Conservation (phyloP, 2,329 filamentous ascomycete genomes). For the Delphinella strobiligena region DNA sequence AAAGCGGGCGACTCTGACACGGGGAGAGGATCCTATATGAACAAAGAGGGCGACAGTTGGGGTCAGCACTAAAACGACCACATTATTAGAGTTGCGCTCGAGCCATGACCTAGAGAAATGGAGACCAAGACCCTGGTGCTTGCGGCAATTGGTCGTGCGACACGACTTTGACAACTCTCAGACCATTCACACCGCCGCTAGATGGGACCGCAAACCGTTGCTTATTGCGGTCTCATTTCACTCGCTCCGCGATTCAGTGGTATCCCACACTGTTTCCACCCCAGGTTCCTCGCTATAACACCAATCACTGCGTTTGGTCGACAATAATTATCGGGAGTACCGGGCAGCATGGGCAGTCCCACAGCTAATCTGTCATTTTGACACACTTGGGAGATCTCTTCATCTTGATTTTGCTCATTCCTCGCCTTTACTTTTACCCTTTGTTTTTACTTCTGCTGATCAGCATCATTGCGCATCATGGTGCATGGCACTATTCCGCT, state of each 20-base stretch:
- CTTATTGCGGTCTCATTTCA: not conserved
- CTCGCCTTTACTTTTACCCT: not conserved
- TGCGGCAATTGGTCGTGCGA: not conserved
- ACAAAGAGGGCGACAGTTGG: not conserved
- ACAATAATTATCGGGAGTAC: too few relatives aligned
- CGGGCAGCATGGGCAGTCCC: too few relatives aligned
- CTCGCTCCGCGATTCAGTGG: not conserved
- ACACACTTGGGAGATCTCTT: too few relatives aligned
- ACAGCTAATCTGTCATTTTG: too few relatives aligned
- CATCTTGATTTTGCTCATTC: too few relatives aligned
- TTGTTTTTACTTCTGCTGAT: conserved; percentile 4
- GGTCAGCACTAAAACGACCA: not conserved
- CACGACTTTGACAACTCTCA: too few relatives aligned
- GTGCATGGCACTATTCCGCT: conserved; percentile 6
- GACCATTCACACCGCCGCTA: not conserved
- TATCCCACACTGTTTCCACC: not conserved
- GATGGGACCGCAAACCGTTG: not conserved
- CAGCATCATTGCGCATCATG: conserved; percentile 5
- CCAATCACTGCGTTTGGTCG: too few relatives aligned
- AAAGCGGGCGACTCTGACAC: not conserved
- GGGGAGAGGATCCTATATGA: not conserved
- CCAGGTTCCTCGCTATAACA: too few relatives aligned
- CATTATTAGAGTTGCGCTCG: not conserved
- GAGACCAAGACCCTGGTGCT: not conserved
- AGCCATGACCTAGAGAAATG: too few relatives aligned